Evolutionary conservation across 1,139 yeast species (phyloP), one percentile per base, ranked within the genome.

Genomic region (Candida sanyaensis): DNA sequence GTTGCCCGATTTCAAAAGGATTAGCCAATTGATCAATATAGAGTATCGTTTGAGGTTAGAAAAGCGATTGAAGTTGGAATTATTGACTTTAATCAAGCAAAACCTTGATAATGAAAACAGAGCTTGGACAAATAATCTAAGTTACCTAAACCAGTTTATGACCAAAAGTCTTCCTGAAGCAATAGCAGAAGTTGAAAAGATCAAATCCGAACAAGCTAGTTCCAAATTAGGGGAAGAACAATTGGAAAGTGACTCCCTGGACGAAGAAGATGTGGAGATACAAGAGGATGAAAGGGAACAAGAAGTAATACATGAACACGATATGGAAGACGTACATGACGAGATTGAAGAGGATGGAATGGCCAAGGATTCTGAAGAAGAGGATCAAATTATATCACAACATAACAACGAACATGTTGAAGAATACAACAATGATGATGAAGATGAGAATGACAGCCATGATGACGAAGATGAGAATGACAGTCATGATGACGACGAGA

Each of bases 121-220:
- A 44, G 68, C 69, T 50, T 77, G 83, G 82, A 65, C 64, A 6
- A 51, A 61, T 1, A 60, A 78, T 46, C 78, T 76, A 51, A 60
- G 62, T 21, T 64, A 65, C 11, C 64, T 79, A 55, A 64, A 68
- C 29, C 67, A 64, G 38, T 78, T 78, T 52, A 51, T 79, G 38
- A 60, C 60, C 5, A 62, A 60, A 10, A 68, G 68, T 37, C 60
- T 77, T 43, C 54, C 59, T 3, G 61, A 59, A 11, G 66, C 75
- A 5, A 57, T 68, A 30, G 62, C 57, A 5, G 64, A 64, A 29
- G 69, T 75, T 7, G 71, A 65, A 37, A 53, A 58, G 24, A 64
- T 73, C 28, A 65, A 66, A 41, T 38, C 50, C 4, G 45, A 45
- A 27, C 32, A 40, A 6, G 52, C 48, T 39, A 59, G 56, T 45